Evolutionary conservation across 441 rosid species (phyloP).

Genomic region (Bruguiera hainesii): DNA sequence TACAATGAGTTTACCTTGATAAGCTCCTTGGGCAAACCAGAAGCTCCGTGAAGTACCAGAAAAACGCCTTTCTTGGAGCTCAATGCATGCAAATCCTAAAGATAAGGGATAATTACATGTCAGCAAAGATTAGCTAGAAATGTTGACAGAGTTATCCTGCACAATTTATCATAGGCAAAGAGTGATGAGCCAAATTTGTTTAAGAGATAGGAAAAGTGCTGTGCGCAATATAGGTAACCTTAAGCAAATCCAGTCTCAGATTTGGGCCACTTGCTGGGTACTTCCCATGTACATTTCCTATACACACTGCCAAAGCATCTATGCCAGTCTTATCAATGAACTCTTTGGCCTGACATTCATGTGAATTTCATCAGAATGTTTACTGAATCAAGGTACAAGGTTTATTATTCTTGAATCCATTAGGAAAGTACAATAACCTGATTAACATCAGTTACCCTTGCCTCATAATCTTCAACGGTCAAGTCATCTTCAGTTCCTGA

Average conservation of each 20-base stretch:
- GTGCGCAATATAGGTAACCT: conserved; percentile 40
- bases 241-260: conserved; percentile 81
- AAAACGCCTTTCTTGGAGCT: conserved; percentile 72
- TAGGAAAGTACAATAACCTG: conserved; percentile 46
- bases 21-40: conserved; percentile 73
- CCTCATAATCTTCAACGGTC: conserved; percentile 92
- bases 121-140: not conserved
- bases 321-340: conserved; percentile 79
- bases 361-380: conserved; percentile 16
- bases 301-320: conserved; percentile 95
- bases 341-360: conserved; percentile 69
- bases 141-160: no score
- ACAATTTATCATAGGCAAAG: no score
- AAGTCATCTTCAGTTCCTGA: conserved; percentile 96
- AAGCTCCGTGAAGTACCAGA: conserved; percentile 94
- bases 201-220: not conserved
- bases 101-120: conserved; percentile 15
- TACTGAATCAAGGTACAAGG: not conserved
- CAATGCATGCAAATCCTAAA: conserved; percentile 61
- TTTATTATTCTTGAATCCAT: conserved; percentile 12
- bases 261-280: conserved; percentile 87
- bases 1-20: conserved; percentile 50
- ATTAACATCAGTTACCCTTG: conserved; percentile 73
- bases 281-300: conserved; percentile 97
- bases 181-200: no score